phyloP scores from a whole-genome alignment of 345 rosid genomes.

The Syzygium jambos region DNA sequence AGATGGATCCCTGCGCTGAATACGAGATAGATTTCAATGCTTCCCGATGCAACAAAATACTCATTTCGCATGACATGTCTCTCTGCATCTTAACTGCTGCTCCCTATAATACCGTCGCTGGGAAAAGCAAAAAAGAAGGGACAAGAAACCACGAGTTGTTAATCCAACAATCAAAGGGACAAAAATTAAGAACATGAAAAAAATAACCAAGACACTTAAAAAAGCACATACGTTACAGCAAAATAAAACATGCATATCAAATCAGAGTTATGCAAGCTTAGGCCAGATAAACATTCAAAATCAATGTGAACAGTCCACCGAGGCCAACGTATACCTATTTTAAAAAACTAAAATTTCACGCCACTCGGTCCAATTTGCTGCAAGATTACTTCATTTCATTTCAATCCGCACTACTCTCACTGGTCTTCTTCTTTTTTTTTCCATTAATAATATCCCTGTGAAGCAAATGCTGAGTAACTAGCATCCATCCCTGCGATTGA shows the following conservation, averaged over 20 bases:
- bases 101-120: neutral
- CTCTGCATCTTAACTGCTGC: neutral
- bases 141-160: neutral
- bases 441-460: neutral
- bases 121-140: neutral
- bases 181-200: neutral
- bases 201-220: neutral
- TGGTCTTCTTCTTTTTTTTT: neutral
- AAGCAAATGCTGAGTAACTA: neutral
- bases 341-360: neutral
- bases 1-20: neutral
- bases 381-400: neutral
- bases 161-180: neutral
- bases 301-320: neutral
- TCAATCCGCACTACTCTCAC: neutral
- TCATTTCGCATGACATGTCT: neutral
- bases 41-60: neutral
- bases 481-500: neutral
- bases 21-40: neutral
- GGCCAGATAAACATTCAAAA: neutral
- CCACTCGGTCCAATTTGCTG: neutral
- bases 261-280: neutral
- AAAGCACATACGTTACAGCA: neutral
- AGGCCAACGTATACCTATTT: neutral
- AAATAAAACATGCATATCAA: neutral